A percentile compares a stretch with the other conserved stretches of the same genome.
These are phyloP conservation scores for Penicillium nucicola DNA, from an alignment of 495 filamentous ascomycete species.

Conservation along the genomic window DNA sequence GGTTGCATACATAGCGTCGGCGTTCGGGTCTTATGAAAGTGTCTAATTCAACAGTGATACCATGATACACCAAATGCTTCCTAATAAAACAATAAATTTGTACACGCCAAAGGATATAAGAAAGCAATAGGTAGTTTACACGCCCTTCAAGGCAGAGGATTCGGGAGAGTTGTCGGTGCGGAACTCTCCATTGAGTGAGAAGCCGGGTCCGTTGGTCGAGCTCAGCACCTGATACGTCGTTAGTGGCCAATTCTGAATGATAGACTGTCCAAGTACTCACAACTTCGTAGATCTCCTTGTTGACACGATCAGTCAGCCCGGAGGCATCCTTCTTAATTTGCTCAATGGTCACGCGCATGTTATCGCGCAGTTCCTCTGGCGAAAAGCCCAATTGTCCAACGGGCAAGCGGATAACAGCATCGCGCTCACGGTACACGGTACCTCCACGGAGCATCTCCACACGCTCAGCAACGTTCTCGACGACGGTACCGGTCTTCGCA, in stretches of 20 bases:
- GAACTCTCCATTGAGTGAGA: constrained; percentile 80
- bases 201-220: constrained; percentile 80
- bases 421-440: constrained; percentile 79
- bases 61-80: constrained; percentile 46
- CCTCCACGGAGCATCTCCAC: constrained; percentile 79
- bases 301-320: constrained; percentile 62
- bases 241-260: neutral
- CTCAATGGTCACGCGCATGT: constrained; percentile 75
- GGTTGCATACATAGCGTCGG: constrained; percentile 43
- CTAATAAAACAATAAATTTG: constrained; percentile 45
- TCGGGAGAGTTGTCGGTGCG: constrained; percentile 53
- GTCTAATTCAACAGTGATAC: constrained; percentile 45
- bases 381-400: constrained; percentile 89
- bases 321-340: constrained; percentile 75
- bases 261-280: constrained; percentile 39
- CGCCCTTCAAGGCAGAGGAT: constrained; percentile 38
- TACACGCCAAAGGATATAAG: constrained; percentile 35
- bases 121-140: constrained; percentile 41
- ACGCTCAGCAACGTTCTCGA: constrained; percentile 65
- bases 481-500: constrained; percentile 80
- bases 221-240: constrained; percentile 62
- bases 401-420: constrained; percentile 81
- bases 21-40: constrained; percentile 27
- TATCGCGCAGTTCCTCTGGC: constrained; percentile 78
- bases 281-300: constrained; percentile 87